phyloP scores from a whole-genome alignment of 441 rosid genomes.

The Hypseocharis bilobata region DNA sequence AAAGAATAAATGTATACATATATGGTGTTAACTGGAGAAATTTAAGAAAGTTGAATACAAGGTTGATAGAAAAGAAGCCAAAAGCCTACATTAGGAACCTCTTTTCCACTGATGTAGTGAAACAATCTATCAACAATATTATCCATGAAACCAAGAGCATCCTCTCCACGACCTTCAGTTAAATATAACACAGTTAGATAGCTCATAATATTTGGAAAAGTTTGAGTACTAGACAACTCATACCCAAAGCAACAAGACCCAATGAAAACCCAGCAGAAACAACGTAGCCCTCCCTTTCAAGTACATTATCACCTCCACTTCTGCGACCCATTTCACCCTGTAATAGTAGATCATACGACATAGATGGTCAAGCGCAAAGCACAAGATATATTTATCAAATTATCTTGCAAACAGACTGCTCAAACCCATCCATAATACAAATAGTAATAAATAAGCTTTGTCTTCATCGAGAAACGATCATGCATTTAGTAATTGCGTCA shows the following conservation, averaged over 20 bases:
- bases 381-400: constrained; percentile 15
- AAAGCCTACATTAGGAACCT: constrained; percentile 46
- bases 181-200: constrained; percentile 22
- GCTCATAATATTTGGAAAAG: neutral
- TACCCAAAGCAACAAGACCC: constrained; percentile 97
- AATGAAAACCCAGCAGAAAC: constrained; percentile 92
- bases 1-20: constrained; percentile 16
- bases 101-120: constrained; percentile 84
- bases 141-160: constrained; percentile 64
- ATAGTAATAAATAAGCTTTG: constrained; percentile 4
- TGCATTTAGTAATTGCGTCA: neutral
- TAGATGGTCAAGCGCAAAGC: constrained; percentile 17
- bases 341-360: constrained; percentile 18
- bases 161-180: constrained; percentile 79
- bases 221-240: constrained; percentile 15
- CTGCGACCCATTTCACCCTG: constrained; percentile 96
- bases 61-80: constrained; percentile 14
- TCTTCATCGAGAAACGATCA: neutral
- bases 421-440: neutral
- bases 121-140: constrained; percentile 71
- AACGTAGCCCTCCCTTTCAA: constrained; percentile 98
- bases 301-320: constrained; percentile 97
- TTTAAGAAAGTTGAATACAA: constrained; percentile 13
- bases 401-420: neutral
- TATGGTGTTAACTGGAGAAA: constrained; percentile 23